These are phyloP conservation scores for Lasiodiplodia theobromae DNA, from an alignment of 2,329 filamentous ascomycete genomes.

Conservation along the genomic window DNA sequence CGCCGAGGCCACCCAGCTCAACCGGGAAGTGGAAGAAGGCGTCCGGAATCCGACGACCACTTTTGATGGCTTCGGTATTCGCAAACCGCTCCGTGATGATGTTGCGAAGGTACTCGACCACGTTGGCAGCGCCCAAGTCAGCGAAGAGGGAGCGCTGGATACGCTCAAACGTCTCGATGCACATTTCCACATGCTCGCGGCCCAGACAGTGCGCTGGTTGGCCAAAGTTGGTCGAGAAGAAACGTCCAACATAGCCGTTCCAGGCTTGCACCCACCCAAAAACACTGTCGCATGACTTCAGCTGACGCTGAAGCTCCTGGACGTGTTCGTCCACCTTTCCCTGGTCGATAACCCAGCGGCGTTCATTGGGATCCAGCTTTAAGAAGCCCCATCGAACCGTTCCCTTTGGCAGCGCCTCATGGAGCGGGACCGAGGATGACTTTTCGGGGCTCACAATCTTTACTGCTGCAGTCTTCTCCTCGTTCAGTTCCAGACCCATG, in stretches of 20 bases:
- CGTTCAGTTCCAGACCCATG: slow-evolving; percentile 66
- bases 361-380: slow-evolving; percentile 58
- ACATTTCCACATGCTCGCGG: slow-evolving; percentile 62
- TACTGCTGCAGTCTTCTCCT: slow-evolving; percentile 64
- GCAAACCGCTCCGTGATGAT: slow-evolving; percentile 50
- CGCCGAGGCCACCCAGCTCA: slow-evolving; percentile 55
- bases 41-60: slow-evolving; percentile 48
- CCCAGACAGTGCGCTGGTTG: slow-evolving; percentile 63
- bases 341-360: slow-evolving; percentile 67
- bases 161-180: slow-evolving; percentile 58
- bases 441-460: slow-evolving; percentile 45
- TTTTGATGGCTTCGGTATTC: slow-evolving; percentile 33
- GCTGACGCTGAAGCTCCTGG: slow-evolving; percentile 64
- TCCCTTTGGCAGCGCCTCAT: slow-evolving; percentile 57
- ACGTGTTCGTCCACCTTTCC: slow-evolving; percentile 66
- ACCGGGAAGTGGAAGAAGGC: slow-evolving; percentile 57
- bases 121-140: slow-evolving; percentile 44
- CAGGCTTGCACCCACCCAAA: slow-evolving; percentile 67
- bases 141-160: slow-evolving; percentile 62
- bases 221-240: slow-evolving; percentile 66
- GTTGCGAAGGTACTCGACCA: slow-evolving; percentile 60
- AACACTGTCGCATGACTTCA: slow-evolving; percentile 62
- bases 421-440: slow-evolving; percentile 27
- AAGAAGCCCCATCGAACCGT: slow-evolving; percentile 68
- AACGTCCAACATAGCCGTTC: slow-evolving; percentile 64